phyloP scores from a whole-genome alignment of 1,284 basidiomycete species.

The Coniferiporia sulphurascens region DNA sequence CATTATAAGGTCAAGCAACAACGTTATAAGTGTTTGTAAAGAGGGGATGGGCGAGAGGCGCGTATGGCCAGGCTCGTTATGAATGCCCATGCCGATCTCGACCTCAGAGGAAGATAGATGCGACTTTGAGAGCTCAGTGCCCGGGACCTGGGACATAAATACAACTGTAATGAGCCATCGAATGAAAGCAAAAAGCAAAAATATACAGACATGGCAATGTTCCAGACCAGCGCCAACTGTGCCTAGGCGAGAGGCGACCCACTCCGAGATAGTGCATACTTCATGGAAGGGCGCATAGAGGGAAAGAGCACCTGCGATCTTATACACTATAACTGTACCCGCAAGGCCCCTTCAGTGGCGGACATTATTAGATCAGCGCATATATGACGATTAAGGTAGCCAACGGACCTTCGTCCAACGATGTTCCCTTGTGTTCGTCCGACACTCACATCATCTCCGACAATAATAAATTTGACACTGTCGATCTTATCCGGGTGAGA shows the following conservation, averaged over 20 bases:
- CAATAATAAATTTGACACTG: constrained; percentile 76
- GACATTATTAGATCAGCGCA: neutral
- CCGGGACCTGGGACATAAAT: constrained; percentile 57
- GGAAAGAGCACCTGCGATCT: constrained; percentile 83
- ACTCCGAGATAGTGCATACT: constrained; percentile 67
- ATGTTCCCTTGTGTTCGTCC: constrained; percentile 74
- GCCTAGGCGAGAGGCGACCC: constrained; percentile 60
- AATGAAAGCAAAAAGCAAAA: neutral
- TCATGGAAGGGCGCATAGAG: constrained; percentile 71
- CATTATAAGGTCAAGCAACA: constrained; percentile 70
- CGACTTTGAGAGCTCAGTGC: constrained; percentile 59
- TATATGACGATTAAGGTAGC: neutral
- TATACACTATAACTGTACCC: constrained; percentile 89
- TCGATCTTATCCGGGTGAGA: constrained; percentile 62
- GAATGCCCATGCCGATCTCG: constrained; percentile 88
- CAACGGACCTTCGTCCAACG: constrained; percentile 65
- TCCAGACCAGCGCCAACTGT: constrained; percentile 91
- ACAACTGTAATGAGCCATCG: neutral
- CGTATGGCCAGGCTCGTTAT: constrained; percentile 84
- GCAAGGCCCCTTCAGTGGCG: constrained; percentile 68
- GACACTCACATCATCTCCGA: constrained; percentile 91
- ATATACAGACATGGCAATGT: constrained; percentile 73
- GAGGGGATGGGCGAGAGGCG: constrained; percentile 69
- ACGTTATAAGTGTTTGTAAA: constrained; percentile 63
- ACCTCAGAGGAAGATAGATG: constrained; percentile 65